Evolutionary conservation across 805 yeast species (phyloP).

Genomic region (Ogataea trehalophila): DNA sequence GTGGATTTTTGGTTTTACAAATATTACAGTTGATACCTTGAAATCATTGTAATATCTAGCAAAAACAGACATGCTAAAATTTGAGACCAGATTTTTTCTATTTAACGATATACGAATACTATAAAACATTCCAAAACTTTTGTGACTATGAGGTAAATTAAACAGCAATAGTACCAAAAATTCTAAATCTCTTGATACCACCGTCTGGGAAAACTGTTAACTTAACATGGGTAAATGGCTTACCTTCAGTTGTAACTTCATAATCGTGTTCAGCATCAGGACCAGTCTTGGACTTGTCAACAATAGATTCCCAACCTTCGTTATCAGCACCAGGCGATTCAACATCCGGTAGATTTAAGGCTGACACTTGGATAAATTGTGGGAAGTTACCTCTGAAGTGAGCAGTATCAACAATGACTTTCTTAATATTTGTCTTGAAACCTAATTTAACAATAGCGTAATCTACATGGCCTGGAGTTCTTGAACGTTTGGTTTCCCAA

Average conservation of each 20-base stretch:
- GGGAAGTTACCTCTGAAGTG: conserved; percentile 95
- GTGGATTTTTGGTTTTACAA: too few relatives aligned
- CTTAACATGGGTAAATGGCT: conserved; percentile 61
- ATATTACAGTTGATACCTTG: too few relatives aligned
- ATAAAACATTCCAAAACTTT: background rate
- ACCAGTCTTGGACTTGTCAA: conserved; percentile 66
- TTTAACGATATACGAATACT: too few relatives aligned
- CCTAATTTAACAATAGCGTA: conserved; percentile 89
- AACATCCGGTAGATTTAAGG: conserved; percentile 35
- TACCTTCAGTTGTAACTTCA: conserved; percentile 24
- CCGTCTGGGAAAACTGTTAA: conserved; percentile 93
- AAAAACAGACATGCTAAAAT: too few relatives aligned
- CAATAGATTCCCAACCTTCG: conserved; percentile 55
- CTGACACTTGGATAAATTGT: conserved; percentile 70
- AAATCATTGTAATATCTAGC: too few relatives aligned
- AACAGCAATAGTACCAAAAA: conserved; percentile 50
- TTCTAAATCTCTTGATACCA: conserved; percentile 88
- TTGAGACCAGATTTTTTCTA: too few relatives aligned
- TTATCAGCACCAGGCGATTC: conserved; percentile 22
- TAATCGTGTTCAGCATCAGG: conserved; percentile 78
- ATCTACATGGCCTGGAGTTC: conserved; percentile 79
- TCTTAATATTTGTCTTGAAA: conserved; percentile 48
- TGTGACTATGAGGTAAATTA: background rate
- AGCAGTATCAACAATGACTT: conserved; percentile 81
- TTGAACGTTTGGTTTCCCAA: conserved; percentile 93